Percentiles rank a stretch among this genome's conserved stretches.
phyloP scores from a whole-genome alignment of 2,329 filamentous ascomycete genomes.

The Claviceps monticola region DNA sequence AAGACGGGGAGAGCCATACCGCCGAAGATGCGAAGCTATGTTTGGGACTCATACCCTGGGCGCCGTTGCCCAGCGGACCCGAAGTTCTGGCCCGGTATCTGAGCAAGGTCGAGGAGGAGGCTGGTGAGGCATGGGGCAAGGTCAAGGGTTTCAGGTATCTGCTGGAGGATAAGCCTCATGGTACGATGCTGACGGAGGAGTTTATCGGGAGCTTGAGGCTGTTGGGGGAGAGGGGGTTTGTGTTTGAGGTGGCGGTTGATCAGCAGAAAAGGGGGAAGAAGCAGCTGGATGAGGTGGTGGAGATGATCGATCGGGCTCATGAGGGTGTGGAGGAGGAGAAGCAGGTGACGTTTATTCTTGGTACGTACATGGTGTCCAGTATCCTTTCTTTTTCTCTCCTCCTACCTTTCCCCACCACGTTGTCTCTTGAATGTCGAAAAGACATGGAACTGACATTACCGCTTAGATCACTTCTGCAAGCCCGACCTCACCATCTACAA shows the following conservation, averaged over 20 bases:
- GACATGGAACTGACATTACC: background rate
- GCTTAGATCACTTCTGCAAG: conserved; percentile 75
- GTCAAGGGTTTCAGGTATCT: conserved; percentile 74
- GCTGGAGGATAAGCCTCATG: conserved; percentile 59
- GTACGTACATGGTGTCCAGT: conserved; percentile 29
- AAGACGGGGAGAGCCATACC: conserved; percentile 42
- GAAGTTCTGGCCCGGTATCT: conserved; percentile 53
- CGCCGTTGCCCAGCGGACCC: conserved; percentile 57
- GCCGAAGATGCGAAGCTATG: conserved; percentile 35
- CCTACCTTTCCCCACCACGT: no score
- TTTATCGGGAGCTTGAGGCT: conserved; percentile 56
- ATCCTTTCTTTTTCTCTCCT: background rate
- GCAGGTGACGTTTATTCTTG: conserved; percentile 55
- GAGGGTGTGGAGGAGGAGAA: conserved; percentile 43
- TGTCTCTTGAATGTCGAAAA: background rate
- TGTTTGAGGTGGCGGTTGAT: conserved; percentile 79
- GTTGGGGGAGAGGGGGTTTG: conserved; percentile 47
- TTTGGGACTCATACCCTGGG: conserved; percentile 68
- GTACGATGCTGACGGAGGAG: conserved; percentile 46
- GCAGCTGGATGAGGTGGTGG: conserved; percentile 57
- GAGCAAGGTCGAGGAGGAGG: conserved; percentile 40
- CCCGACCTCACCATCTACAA: conserved; percentile 58
- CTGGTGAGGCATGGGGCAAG: conserved; percentile 50
- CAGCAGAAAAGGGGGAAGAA: conserved; percentile 59
- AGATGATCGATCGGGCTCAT: conserved; percentile 56